Evolutionary conservation across 164 flowering plant species (phyloP), one percentile per base, ranked within the genome.

Genomic region (Platanus orientalis): DNA sequence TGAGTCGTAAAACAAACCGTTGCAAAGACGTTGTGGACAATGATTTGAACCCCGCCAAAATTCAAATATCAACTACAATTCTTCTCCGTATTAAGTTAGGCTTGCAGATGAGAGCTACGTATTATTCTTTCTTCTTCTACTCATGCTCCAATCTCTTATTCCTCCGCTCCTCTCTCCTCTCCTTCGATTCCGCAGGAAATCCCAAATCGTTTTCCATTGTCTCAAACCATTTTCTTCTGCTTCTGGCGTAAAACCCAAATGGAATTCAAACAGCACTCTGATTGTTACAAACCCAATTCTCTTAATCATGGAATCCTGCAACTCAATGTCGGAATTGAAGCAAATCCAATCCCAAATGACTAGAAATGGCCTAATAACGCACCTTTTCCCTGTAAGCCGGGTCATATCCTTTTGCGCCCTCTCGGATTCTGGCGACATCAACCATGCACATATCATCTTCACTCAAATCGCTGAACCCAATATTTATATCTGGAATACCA

Each of bases 301-400:
- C 47, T 53, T 73, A 5, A 49, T 64, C 64, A 67, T 86, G 71
- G 85, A 84, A 59, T 71, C 81, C 0, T 86, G 91, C 82, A 36
- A 67, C n/a, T 68, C 82, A 23, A 83, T 86, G 83, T 49, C 56
- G 56, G 77, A 81, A 25, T 34, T 83, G 60, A 83, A 81, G 79
- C 89, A 86, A 78, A 79, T 88, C 61, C 95, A 86, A 55, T 83
- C 88, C 34, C 80, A 82, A 50, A 81, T 86, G 81, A 82, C 76
- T 30, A 61, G 75, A 19, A 78, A 81, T 2, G 85, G 85, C 50
- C 80, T 86, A 61, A 64, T 82, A 25, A 26, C 65, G n/a, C 77
- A 86, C 64, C 62, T 58, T 6, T 89, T 86, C 58, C 90, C 92
- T 0, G 73, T 62, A 16, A 87, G 91, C 67, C 70, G 90, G 19